Base-by-base conservation (phyloP, 345 rosid species). In the Carallia pectinifolia region DNA sequence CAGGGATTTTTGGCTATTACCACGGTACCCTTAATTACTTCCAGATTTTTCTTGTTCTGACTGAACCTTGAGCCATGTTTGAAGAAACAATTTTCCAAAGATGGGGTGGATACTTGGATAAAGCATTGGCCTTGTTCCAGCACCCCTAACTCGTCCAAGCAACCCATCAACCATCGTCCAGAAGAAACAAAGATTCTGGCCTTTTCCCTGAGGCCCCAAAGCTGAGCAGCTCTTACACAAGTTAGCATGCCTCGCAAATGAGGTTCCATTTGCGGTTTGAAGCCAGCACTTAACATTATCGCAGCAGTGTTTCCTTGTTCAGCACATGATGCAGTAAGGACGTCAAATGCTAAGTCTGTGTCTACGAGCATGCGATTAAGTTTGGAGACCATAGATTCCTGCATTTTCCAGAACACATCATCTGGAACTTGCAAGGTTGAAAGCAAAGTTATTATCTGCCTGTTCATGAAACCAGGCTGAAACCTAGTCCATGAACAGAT, bases 101-200 rank as follows among this genome's bases (percentile, higher is more conserved):
- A 81, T 23, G 93, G 97, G 58, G 19, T 85, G 5, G 97, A 88
- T 59, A 92, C 90, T 85, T 90, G 97, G 66, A 95, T 85, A 64
- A 92, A 95, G 85, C 97, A 92, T 33, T 94, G 93, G 52, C 96
- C 97, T 29, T 86, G 84, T 73, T 92, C 93, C 67, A 92, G 88
- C 76, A 91, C 83, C 68, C 77, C 99, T 60, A 85, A 73, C 82
- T 92, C 97, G 62, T 94, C 99, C 38, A 94, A 79, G 79, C 96
- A 89, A 58, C 97, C 97, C 97, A 94, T 90, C 64, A 92, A 81
- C 97, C 93, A 94, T 86, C 99, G 85, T 34, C 97, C 96, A 1
- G 86, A 76, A 9, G 84, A 66, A 67, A 94, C 89, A 81, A 92
- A 94, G 63, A 94, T 94, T 50, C 99, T 82, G 33, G 97, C 74